Evolutionary conservation across 2,329 filamentous ascomycete genomes (phyloP).

Genomic region (Cercospora beticola): DNA sequence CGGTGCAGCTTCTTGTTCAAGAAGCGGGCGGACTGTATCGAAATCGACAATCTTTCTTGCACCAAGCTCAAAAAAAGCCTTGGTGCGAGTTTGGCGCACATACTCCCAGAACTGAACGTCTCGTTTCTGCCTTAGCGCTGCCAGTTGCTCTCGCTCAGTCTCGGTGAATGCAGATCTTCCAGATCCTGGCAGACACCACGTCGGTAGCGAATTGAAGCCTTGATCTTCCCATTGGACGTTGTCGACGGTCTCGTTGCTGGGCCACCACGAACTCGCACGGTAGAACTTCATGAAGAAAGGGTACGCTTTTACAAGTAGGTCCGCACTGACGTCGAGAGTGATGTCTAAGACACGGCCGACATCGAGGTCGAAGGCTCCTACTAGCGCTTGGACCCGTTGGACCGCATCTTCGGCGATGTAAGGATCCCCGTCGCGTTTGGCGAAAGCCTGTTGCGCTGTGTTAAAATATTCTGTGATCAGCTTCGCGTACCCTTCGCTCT

Average conservation of each 20-base stretch:
- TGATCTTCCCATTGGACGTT: constrained; percentile 49
- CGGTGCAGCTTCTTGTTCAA: constrained; percentile 33
- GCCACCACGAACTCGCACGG: constrained; percentile 95
- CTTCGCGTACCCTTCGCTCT: constrained; percentile 95
- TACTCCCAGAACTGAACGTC: constrained; percentile 79
- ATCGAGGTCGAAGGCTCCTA: constrained; percentile 95
- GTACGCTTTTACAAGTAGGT: constrained; percentile 87
- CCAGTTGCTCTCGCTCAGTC: constrained; percentile 63
- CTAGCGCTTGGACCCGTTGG: constrained; percentile 87
- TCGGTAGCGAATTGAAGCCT: constrained; percentile 68
- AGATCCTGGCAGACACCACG: constrained; percentile 78
- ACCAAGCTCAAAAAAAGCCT: constrained; percentile 88
- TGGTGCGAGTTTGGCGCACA: constrained; percentile 71
- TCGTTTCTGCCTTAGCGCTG: constrained; percentile 59
- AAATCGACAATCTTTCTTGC: constrained; percentile 64
- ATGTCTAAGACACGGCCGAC: constrained; percentile 93
- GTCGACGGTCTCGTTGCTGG: constrained; percentile 60
- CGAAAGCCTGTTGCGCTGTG: constrained; percentile 59
- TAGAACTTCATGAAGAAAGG: constrained; percentile 94
- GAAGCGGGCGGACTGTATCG: constrained; percentile 43
- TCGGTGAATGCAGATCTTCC: constrained; percentile 63
- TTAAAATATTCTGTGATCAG: constrained; percentile 94
- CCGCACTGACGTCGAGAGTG: constrained; percentile 90
- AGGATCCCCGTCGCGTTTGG: constrained; percentile 70
- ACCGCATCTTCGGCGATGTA: constrained; percentile 81